Evolutionary conservation across 176 grass and related monocot species (phyloP).

Genomic region (Canna indica): DNA sequence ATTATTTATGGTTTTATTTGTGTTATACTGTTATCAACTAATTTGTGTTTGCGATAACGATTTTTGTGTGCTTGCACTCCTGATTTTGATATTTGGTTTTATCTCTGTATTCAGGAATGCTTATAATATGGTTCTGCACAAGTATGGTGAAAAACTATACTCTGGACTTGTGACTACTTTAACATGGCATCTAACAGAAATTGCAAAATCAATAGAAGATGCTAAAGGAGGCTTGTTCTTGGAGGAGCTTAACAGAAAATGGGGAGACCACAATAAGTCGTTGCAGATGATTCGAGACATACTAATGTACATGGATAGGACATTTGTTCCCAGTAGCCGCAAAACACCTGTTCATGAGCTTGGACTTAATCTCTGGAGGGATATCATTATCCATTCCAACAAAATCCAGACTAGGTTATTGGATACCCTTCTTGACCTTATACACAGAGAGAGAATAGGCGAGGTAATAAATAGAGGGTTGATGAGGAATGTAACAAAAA

Average conservation of each 20-base stretch:
- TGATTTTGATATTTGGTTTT: no score
- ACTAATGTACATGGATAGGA: conserved; percentile 15
- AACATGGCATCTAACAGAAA: conserved; percentile 12
- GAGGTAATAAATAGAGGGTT: conserved; percentile 82
- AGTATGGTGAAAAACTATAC: conserved; percentile 63
- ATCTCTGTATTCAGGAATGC: conserved; percentile 60
- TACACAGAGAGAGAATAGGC: conserved; percentile 65
- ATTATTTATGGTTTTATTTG: no score
- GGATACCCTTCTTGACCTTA: conserved; percentile 78
- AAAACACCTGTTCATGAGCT: conserved; percentile 12
- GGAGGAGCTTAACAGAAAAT: conserved; percentile 20
- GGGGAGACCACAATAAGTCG: conserved; percentile 12
- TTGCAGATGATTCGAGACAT: background rate
- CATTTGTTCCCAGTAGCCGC: background rate
- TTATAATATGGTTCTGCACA: conserved; percentile 98
- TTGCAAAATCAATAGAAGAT: background rate
- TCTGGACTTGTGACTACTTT: conserved; percentile 12
- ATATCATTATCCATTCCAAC: background rate
- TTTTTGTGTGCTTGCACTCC: no score
- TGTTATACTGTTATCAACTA: no score
- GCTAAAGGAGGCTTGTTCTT: background rate
- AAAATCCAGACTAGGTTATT: conserved; percentile 14
- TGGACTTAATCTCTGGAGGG: conserved; percentile 11
- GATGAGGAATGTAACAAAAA: conserved; percentile 81
- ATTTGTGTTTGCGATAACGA: no score